Base-by-base conservation (phyloP, 176 grass and related monocot species). In the Bonia amplexicaulis region DNA sequence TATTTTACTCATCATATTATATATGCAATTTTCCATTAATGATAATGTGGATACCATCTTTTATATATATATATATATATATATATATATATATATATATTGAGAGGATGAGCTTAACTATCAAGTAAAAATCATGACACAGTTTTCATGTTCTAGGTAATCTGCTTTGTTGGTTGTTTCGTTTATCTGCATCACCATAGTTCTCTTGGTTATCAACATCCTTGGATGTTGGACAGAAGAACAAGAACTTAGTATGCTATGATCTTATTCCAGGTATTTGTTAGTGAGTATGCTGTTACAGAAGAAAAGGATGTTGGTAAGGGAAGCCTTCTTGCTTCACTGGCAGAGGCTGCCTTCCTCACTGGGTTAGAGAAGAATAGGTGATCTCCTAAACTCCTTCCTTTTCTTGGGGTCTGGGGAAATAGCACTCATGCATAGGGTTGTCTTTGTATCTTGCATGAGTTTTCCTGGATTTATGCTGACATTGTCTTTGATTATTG, bases 301-400 rank as follows among this genome's bases (percentile, higher is more conserved):
- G 40, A 41, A 84, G 68, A 89, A 88, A 85, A 85, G 66, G 96
- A 98, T 79, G 89, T 85, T 9, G 93, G 96, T 44, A 93, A 62
- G 48, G 96, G 96, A 83, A 98, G 90, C 73, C 91, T 98, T 77
- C 87, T 98, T 70, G 93, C 91, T 85, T 90, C 96, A 67, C 80
- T 98, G 78, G 96, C 87, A 69, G 96, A 98, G 63, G 96, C 96
- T 80, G 96, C 85, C 74, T 98, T 98, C 76, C 93, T 98, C 48
- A 98, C 92, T 66, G 96, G 96, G 42, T 35, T 98, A 48, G 96
- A 98, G 66, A 93, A 86, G 72, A 98, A 95, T 75, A 95, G 95
- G 95, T 98, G 39, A 80, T 53, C 52, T 83, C 5, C 40, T 76
- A 60, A 40, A 74, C 58, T 49, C 19, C n/a, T 60, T 63, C 6